Base-by-base conservation (phyloP, 208 protist genomes). In the Acanthamoeba royreba region DNA sequence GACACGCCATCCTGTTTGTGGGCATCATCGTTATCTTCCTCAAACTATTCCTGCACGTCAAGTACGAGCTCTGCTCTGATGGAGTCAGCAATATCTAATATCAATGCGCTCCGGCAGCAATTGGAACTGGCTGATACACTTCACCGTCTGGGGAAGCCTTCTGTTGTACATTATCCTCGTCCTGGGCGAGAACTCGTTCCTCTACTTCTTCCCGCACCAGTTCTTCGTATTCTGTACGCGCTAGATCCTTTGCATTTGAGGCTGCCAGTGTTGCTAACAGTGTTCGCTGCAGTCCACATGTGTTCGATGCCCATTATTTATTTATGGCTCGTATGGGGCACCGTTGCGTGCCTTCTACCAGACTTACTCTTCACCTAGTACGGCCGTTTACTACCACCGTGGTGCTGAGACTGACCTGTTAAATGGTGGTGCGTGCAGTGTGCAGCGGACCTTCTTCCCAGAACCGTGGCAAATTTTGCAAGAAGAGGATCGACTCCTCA, bases 401-500 rank as follows among this genome's bases (percentile, higher is more conserved):
- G 11, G n/a, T n/a, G n/a, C n/a, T n/a, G n/a, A n/a, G n/a, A n/a
- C n/a, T n/a, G n/a, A n/a, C n/a, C n/a, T n/a, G n/a, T n/a, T n/a
- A n/a, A n/a, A n/a, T n/a, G n/a, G n/a, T n/a, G n/a, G n/a, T n/a
- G n/a, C n/a, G n/a, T n/a, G n/a, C 74, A 85, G 74, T 38, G 74
- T 53, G 38, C 74, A 85, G n/a, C 38, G 74, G 9, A 85, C 17
- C 43, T 85, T 55, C 45, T 53, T 46, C 74, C 74, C 74, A 43
- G 74, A 85, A n/a, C 43, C 74, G 22, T 85, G 74, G 74, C 74
- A 85, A 46, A 85, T 85, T 85, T 53, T 85, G 74, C 74, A 85
- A 31, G 74, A 85, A 33, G 45, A 85, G 43, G 43, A 85, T 33
- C 43, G 43, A 35, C 38, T 85, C 33, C 38, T 55, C 38, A 47